Conservation (phyloP, 139 green algal genomes). For the Picochlorum sp. region DNA sequence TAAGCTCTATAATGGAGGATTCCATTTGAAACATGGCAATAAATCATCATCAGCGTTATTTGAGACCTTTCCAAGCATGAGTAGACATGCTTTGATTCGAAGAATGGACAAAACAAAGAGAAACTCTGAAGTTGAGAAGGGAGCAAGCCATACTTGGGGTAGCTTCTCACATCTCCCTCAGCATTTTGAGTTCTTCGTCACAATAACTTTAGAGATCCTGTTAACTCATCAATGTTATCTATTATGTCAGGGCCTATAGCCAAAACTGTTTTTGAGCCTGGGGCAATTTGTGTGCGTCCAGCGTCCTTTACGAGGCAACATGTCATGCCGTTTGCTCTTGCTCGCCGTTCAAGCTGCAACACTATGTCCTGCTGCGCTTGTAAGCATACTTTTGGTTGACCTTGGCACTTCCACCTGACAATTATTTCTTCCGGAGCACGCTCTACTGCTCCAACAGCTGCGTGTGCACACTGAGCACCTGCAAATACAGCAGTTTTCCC, state of each 20-base stretch:
- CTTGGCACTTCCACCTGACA: conserved; percentile 49
- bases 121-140: too few relatives aligned
- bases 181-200: too few relatives aligned
- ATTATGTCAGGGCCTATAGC: conserved; percentile 62
- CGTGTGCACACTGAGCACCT: conserved; percentile 76
- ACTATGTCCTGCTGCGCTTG: conserved; percentile 24
- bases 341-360: conserved; percentile 1
- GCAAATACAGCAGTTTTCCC: too few relatives aligned
- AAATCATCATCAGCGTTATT: too few relatives aligned
- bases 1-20: too few relatives aligned
- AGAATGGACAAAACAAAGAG: too few relatives aligned
- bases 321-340: background rate
- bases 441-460: conserved; percentile 57
- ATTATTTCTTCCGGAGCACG: conserved; percentile 20
- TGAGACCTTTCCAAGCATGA: too few relatives aligned
- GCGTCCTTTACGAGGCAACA: conserved; percentile 43
- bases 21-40: too few relatives aligned
- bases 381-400: conserved; percentile 75
- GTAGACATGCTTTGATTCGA: too few relatives aligned
- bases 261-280: conserved; percentile 67
- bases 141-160: too few relatives aligned
- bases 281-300: conserved; percentile 75
- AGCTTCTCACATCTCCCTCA: too few relatives aligned
- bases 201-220: conserved; percentile 38
- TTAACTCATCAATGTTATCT: conserved; percentile 49